A percentile compares a stretch with the other conserved stretches of the same genome.
Conservation (phyloP, 1,284 basidiomycete species). For the Apiotrichum sp. region DNA sequence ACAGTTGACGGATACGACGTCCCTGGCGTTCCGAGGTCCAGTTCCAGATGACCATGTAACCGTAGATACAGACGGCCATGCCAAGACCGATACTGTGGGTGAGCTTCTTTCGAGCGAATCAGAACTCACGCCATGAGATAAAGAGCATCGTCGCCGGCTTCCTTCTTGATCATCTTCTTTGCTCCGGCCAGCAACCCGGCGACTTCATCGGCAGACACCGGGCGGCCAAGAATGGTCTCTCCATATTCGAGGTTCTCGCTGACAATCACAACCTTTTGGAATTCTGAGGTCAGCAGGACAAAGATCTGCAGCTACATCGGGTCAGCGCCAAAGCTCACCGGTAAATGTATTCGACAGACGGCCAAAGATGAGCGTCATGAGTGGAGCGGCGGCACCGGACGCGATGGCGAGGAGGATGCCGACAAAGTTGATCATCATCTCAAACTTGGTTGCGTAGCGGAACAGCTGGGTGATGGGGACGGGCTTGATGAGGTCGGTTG, state of each 20-base stretch:
- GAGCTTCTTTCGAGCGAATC: no score
- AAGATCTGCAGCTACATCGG: not conserved
- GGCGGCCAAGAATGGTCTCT: not conserved
- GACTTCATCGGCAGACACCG: conserved; percentile 1
- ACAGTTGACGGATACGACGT: conserved; percentile 57
- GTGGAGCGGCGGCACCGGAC: conserved; percentile 41
- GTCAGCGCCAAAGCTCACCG: not conserved
- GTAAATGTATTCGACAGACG: conserved; percentile 43
- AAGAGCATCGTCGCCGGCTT: conserved; percentile 37
- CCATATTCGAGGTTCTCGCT: not conserved
- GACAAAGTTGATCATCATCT: conserved; percentile 35
- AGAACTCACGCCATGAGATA: conserved; percentile 31
- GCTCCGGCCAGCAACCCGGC: conserved; percentile 17
- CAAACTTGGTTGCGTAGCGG: conserved; percentile 36
- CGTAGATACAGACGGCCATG: conserved; percentile 49
- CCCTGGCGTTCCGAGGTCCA: conserved; percentile 86
- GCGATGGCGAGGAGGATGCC: conserved; percentile 39
- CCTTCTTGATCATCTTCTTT: conserved; percentile 26
- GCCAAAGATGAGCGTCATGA: conserved; percentile 48
- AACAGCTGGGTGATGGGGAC: conserved; percentile 36
- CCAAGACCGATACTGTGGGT: conserved; percentile 45
- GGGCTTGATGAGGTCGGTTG: conserved; percentile 15
- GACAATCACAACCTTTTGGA: not conserved
- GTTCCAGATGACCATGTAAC: conserved; percentile 82
- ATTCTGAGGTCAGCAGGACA: not conserved